These are phyloP conservation scores for Boletus edulis DNA, from an alignment of 768 basidiomycete genomes.

Conservation along the genomic window DNA sequence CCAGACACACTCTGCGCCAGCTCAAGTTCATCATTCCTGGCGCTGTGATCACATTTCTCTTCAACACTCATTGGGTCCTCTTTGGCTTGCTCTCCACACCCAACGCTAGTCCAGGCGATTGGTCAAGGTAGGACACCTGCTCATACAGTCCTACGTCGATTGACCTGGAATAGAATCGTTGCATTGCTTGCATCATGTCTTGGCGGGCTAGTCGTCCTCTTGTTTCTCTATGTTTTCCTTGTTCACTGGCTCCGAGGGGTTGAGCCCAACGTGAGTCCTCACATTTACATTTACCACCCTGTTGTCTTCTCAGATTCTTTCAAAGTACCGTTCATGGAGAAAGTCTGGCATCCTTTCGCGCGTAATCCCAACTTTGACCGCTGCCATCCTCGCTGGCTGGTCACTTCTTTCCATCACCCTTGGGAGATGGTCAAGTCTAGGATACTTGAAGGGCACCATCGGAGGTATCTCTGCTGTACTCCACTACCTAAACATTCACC, in stretches of 20 bases:
- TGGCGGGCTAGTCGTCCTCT: slow-evolving; percentile 55
- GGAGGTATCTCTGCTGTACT: slow-evolving; percentile 44
- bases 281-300: background rate
- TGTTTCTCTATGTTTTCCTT: slow-evolving; percentile 73
- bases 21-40: slow-evolving; percentile 80
- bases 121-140: slow-evolving; percentile 46
- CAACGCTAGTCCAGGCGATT: slow-evolving; percentile 38
- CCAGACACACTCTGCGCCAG: slow-evolving; percentile 59
- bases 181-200: slow-evolving; percentile 54
- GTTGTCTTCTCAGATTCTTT: background rate
- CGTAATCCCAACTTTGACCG: slow-evolving; percentile 68
- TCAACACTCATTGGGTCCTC: slow-evolving; percentile 54
- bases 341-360: slow-evolving; percentile 65
- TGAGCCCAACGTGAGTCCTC: slow-evolving; percentile 60
- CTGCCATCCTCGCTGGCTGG: slow-evolving; percentile 70
- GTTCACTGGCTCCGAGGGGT: slow-evolving; percentile 66
- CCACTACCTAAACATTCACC: background rate
- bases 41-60: slow-evolving; percentile 55
- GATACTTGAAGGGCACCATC: slow-evolving; percentile 59
- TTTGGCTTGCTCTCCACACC: slow-evolving; percentile 34
- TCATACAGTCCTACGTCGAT: background rate
- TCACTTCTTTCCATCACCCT: slow-evolving; percentile 57
- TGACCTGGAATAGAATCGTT: slow-evolving; percentile 40
- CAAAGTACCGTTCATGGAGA: slow-evolving; percentile 72
- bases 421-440: slow-evolving; percentile 64